phyloP scores from a whole-genome alignment of 2,329 filamentous ascomycete species.

The Trichoderma sp. region DNA sequence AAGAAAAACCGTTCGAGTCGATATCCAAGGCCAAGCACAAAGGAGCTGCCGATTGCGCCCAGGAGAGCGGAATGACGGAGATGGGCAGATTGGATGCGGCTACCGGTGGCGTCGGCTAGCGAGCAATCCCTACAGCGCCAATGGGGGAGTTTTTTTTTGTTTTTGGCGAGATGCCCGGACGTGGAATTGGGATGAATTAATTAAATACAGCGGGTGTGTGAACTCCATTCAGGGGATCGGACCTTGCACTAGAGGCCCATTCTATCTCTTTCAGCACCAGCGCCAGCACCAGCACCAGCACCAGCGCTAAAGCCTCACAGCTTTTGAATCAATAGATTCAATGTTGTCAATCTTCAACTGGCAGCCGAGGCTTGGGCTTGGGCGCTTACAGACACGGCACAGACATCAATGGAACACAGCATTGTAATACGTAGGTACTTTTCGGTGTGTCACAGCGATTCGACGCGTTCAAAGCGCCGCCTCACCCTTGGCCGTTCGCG shows the following conservation, averaged over 20 bases:
- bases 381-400: not conserved
- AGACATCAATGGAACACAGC: too few relatives aligned
- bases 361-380: not conserved
- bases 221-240: conserved; percentile 3
- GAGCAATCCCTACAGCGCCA: conserved; percentile 2
- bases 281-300: not conserved
- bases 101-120: conserved; percentile 12
- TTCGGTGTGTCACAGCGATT: not conserved
- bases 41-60: conserved; percentile 13
- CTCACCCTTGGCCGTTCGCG: not conserved
- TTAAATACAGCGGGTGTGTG: not conserved
- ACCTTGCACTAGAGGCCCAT: conserved; percentile 7
- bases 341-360: not conserved
- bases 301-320: not conserved
- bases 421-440: not conserved
- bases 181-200: not conserved
- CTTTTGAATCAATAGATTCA: not conserved
- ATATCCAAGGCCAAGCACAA: not conserved
- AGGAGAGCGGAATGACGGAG: conserved; percentile 20
- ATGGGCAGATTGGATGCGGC: conserved; percentile 19
- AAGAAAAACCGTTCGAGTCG: not conserved
- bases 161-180: not conserved
- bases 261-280: not conserved
- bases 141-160: not conserved
- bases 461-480: not conserved